These are phyloP conservation scores for Gomphus sp. DNA, from an alignment of 1,284 basidiomycete genomes.

Conservation along the genomic window DNA sequence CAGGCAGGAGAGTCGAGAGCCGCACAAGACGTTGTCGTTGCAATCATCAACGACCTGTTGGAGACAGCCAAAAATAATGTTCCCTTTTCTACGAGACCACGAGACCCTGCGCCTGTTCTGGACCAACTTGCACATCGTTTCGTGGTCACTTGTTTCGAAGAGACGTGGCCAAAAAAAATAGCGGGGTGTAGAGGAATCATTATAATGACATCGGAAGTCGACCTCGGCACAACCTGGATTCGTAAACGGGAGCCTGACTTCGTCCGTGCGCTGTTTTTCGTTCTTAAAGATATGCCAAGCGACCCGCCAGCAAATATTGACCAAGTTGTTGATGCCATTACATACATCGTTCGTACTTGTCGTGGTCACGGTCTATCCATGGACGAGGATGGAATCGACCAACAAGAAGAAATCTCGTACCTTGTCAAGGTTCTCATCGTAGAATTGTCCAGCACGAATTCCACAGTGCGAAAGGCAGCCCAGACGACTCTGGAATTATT, in stretches of 20 bases:
- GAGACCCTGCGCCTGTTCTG: slow-evolving; percentile 56
- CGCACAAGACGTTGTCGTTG: slow-evolving; percentile 49
- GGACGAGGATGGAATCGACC: slow-evolving; percentile 21
- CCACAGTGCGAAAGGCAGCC: slow-evolving; percentile 78
- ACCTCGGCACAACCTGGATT: slow-evolving; percentile 75
- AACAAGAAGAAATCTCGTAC: slow-evolving; percentile 46
- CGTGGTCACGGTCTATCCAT: slow-evolving; percentile 40
- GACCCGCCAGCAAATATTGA: slow-evolving; percentile 82
- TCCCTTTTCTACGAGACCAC: slow-evolving; percentile 26
- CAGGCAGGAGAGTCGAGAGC: slow-evolving; percentile 49
- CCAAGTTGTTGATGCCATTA: slow-evolving; percentile 73
- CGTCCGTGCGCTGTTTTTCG: slow-evolving; percentile 84
- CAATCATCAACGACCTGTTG: slow-evolving; percentile 64
- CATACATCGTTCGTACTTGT: slow-evolving; percentile 68
- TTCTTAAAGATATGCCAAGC: slow-evolving; percentile 91
- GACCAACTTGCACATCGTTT: slow-evolving; percentile 77
- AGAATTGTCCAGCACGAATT: slow-evolving; percentile 84
- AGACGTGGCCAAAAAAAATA: slow-evolving; percentile 79
- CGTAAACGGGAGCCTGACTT: slow-evolving; percentile 87
- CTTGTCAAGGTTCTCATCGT: slow-evolving; percentile 83
- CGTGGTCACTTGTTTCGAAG: slow-evolving; percentile 79
- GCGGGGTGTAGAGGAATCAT: slow-evolving; percentile 82
- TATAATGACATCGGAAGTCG: slow-evolving; percentile 64
- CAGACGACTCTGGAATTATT: slow-evolving; percentile 80
- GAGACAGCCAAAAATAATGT: slow-evolving; percentile 38